Evolutionary conservation across 129 eudicot genomes (phyloP), one percentile per base, ranked within the genome.

Genomic region (Silybum marianum): DNA sequence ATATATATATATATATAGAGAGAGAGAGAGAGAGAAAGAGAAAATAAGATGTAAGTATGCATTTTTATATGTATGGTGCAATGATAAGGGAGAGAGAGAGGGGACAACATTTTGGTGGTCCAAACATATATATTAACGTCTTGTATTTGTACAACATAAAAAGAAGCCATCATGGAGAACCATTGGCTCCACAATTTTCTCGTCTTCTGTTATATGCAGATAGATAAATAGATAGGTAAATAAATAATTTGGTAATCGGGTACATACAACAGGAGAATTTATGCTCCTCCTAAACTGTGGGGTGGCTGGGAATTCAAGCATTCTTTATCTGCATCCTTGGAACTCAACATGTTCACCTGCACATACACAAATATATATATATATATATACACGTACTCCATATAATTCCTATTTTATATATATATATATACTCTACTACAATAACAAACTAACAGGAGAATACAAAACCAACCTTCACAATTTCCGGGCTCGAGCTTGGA

Each of bases 401-500:
- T 74, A 36, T 9, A 74, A 81, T 46, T 74, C 69, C 21, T n/a
- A 65, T 40, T 1, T 26, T 26, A 22, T 19, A 9, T 13, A 32
- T 32, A 32, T 32, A 32, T 32, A 32, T 32, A 32, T 32, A 32
- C 6, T 32, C 36, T 32, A 4, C 14, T 16, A 5, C 42, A 34
- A 34, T 72, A 72, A 46, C 76, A 0, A 44, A 40, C 48, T 44
- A 36, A 34, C 76, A 30, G 13, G 23, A 36, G 11, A 67, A 36
- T 19, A 40, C 5, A 73, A 72, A 83, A 23, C 13, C 66, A 16
- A 94, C 98, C 98, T 94, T 94, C 32, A 94, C 95, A 26, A 94
- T 94, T 83, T 92, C 96, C 2, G 94, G 90, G 78, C 87, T 90
- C 66, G 98, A 92, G 85, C 88, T 89, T 24, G 98, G 89, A 81